Percentiles rank a stretch among this genome's conserved stretches.
Conservation (phyloP, 1,284 basidiomycete species). For the Rhodotorula sp. region DNA sequence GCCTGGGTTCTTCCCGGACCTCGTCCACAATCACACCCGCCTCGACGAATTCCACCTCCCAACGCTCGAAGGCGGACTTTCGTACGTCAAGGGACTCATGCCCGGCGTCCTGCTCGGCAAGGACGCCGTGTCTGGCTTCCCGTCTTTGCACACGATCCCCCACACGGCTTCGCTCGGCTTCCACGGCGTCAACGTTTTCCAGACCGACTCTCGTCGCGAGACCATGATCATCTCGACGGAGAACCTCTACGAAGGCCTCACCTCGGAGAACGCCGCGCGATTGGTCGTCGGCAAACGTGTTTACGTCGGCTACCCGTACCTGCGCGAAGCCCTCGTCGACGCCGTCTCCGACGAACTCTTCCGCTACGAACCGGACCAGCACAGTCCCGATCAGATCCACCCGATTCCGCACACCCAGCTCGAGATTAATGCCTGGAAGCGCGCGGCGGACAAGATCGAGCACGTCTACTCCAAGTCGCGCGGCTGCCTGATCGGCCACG, state of each 20-base stretch:
- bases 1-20: constrained; percentile 88
- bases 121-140: constrained; percentile 90
- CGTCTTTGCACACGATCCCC: constrained; percentile 84
- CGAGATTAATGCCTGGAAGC: constrained; percentile 63
- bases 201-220: constrained; percentile 81
- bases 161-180: constrained; percentile 71
- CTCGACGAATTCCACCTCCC: constrained; percentile 78
- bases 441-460: constrained; percentile 76
- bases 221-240: constrained; percentile 86
- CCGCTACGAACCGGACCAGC: constrained; percentile 68
- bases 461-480: constrained; percentile 81
- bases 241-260: constrained; percentile 63
- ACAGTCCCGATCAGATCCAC: not conserved
- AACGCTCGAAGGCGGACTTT: constrained; percentile 73
- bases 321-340: constrained; percentile 84
- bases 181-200: constrained; percentile 93
- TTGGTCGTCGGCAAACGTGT: constrained; percentile 72
- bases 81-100: constrained; percentile 80
- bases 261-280: constrained; percentile 69
- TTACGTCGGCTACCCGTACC: constrained; percentile 89
- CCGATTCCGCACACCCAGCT: constrained; percentile 55
- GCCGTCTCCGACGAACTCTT: constrained; percentile 84
- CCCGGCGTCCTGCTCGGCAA: constrained; percentile 85
- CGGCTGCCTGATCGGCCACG: constrained; percentile 77
- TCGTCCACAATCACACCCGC: constrained; percentile 75